Conservation (phyloP, 2,329 filamentous ascomycete genomes). For the Chaetomium sp. region DNA sequence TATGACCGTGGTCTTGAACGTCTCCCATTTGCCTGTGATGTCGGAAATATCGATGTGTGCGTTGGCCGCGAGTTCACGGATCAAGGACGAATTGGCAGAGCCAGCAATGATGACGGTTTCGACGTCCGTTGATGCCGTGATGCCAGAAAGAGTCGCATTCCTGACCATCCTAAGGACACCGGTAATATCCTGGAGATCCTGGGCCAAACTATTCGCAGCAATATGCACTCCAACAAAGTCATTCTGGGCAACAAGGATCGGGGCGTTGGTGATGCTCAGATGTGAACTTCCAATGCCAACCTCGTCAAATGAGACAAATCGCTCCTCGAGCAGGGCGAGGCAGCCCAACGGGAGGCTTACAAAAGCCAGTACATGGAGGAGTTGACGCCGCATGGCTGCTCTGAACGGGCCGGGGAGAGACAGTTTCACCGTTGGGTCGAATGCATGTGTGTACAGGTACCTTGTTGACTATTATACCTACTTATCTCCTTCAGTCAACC, state of each 20-base stretch:
- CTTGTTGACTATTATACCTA: too few species aligned
- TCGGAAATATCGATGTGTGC: slow-evolving; percentile 51
- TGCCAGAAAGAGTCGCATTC: neutral
- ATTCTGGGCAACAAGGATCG: slow-evolving; percentile 38
- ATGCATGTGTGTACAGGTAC: too few species aligned
- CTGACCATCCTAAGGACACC: slow-evolving; percentile 2
- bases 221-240: slow-evolving; percentile 42
- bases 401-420: too few species aligned
- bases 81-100: slow-evolving; percentile 53
- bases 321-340: slow-evolving; percentile 23
- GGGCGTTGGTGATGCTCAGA: slow-evolving; percentile 38
- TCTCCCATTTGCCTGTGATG: slow-evolving; percentile 59
- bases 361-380: neutral
- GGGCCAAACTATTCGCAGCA: slow-evolving; percentile 39
- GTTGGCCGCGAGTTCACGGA: slow-evolving; percentile 47
- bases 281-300: neutral
- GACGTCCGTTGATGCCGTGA: slow-evolving; percentile 9
- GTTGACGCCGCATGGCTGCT: neutral
- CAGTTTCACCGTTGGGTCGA: too few species aligned
- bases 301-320: slow-evolving; percentile 26
- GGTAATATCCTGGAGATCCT: slow-evolving; percentile 38
- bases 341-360: slow-evolving; percentile 6
- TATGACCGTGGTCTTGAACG: slow-evolving; percentile 54
- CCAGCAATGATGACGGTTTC: slow-evolving; percentile 53
- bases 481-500: too few species aligned